phyloP scores from a whole-genome alignment of 345 rosid genomes.

The Ceriops tagal region DNA sequence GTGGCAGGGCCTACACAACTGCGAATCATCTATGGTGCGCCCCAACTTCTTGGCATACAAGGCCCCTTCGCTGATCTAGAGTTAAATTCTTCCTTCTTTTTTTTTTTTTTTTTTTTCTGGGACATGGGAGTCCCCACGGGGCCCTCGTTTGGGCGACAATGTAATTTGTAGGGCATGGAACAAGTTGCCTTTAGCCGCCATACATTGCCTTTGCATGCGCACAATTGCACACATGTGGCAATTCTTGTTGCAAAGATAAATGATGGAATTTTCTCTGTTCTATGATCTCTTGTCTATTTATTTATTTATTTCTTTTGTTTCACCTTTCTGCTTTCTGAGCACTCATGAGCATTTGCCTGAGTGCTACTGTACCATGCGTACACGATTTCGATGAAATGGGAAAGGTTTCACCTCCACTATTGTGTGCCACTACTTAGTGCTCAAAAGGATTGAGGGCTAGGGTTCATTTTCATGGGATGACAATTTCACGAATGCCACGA shows the following conservation, averaged over 20 bases:
- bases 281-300: background rate
- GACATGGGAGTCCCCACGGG: slow-evolving; percentile 49
- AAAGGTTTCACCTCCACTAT: slow-evolving; percentile 39
- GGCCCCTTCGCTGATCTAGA: slow-evolving; percentile 33
- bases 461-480: slow-evolving; percentile 25
- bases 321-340: slow-evolving; percentile 7
- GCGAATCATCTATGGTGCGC: slow-evolving; percentile 49
- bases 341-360: slow-evolving; percentile 33
- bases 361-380: slow-evolving; percentile 93
- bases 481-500: background rate
- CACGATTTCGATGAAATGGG: slow-evolving; percentile 18
- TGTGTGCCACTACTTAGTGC: slow-evolving; percentile 23
- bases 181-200: slow-evolving; percentile 57
- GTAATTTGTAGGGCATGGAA: slow-evolving; percentile 27
- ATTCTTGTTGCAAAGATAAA: slow-evolving; percentile 1
- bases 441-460: slow-evolving; percentile 15
- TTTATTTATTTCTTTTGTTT: background rate
- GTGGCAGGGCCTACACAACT: slow-evolving; percentile 42
- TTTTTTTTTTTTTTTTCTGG: background rate
- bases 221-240: slow-evolving; percentile 39
- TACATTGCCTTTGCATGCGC: slow-evolving; percentile 47
- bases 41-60: slow-evolving; percentile 43
- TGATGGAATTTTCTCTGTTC: background rate
- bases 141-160: slow-evolving; percentile 27
- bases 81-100: background rate